phyloP scores from a whole-genome alignment of 495 filamentous ascomycete species.

The Penicillium pancosmium region DNA sequence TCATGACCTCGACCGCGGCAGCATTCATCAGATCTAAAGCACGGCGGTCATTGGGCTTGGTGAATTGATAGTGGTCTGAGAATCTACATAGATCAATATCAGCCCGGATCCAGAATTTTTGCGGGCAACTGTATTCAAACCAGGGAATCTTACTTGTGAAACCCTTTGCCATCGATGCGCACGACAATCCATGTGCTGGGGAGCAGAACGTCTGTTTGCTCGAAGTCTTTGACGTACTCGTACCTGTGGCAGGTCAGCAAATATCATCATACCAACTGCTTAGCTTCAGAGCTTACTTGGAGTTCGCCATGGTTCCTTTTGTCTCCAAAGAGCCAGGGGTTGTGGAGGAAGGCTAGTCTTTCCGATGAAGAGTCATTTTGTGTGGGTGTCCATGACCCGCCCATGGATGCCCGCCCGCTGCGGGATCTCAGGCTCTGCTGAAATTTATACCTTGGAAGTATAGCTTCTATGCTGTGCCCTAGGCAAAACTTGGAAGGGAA shows the following conservation, averaged over 20 bases:
- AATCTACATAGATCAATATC: conserved; percentile 53
- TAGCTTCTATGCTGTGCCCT: not conserved
- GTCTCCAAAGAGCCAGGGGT: conserved; percentile 5
- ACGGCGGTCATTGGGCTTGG: conserved; percentile 87
- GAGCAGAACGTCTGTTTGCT: conserved; percentile 76
- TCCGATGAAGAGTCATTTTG: conserved; percentile 25
- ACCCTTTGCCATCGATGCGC: conserved; percentile 87
- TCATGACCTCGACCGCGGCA: conserved; percentile 79
- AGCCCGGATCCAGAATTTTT: not conserved
- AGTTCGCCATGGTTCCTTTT: conserved; percentile 59
- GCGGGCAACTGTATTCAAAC: not conserved
- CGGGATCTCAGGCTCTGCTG: not conserved
- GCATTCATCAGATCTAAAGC: conserved; percentile 95
- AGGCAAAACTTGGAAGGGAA: too few species aligned
- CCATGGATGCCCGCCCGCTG: conserved; percentile 6
- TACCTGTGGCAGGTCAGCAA: conserved; percentile 56
- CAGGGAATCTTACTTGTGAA: conserved; percentile 69
- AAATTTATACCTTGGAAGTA: not conserved
- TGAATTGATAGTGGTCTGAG: conserved; percentile 77
- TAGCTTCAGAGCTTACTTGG: conserved; percentile 47
- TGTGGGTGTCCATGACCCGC: conserved; percentile 13
- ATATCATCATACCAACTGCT: not conserved
- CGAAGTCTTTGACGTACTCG: conserved; percentile 90
- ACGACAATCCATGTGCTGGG: conserved; percentile 94
- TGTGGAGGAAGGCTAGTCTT: conserved; percentile 12